Percentiles rank a stretch among this genome's conserved stretches.
Evolutionary conservation across 2,329 filamentous ascomycete species (phyloP).

Genomic region (Ascocoryne sarcoides): DNA sequence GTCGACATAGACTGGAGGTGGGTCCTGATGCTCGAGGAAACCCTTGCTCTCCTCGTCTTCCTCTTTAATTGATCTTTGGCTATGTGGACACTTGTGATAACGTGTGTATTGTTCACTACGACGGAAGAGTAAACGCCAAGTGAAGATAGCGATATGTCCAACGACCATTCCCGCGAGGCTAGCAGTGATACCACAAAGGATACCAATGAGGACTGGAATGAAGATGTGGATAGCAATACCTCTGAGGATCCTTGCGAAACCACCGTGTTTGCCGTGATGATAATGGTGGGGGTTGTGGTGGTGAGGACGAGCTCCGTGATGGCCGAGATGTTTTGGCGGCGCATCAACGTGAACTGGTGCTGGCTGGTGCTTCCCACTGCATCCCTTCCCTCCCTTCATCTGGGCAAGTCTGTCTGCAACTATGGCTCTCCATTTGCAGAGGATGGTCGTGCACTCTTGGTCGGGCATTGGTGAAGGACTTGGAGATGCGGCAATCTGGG

Average conservation of each 20-base stretch:
- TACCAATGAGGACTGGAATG: slow-evolving; percentile 59
- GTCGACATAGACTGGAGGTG: slow-evolving; percentile 26
- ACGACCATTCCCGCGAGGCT: slow-evolving; percentile 60
- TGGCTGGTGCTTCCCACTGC: slow-evolving; percentile 29
- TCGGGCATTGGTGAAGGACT: slow-evolving; percentile 19
- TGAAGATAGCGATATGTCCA: slow-evolving; percentile 50
- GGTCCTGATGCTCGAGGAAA: slow-evolving; percentile 20
- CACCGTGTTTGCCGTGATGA: slow-evolving; percentile 30
- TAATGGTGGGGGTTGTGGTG: slow-evolving; percentile 21
- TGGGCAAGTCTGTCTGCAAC: slow-evolving; percentile 37
- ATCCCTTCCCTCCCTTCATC: slow-evolving; percentile 28
- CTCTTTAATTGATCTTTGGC: slow-evolving; percentile 2
- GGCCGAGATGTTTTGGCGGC: slow-evolving; percentile 13
- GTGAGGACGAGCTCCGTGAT: slow-evolving; percentile 15
- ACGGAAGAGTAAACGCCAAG: slow-evolving; percentile 48
- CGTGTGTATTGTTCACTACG: slow-evolving; percentile 24
- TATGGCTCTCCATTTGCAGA: slow-evolving; percentile 48
- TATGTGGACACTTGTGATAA: slow-evolving; percentile 3
- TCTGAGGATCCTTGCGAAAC: slow-evolving; percentile 41
- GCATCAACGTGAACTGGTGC: slow-evolving; percentile 8
- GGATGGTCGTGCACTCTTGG: slow-evolving; percentile 34
- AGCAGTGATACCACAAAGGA: slow-evolving; percentile 58
- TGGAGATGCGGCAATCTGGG: slow-evolving; percentile 30
- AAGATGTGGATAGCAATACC: slow-evolving; percentile 54
- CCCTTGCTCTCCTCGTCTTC: slow-evolving; percentile 20